Evolutionary conservation across 768 basidiomycete species (phyloP), one percentile per base, ranked within the genome.

Genomic region (Kwoniella botswanensis): DNA sequence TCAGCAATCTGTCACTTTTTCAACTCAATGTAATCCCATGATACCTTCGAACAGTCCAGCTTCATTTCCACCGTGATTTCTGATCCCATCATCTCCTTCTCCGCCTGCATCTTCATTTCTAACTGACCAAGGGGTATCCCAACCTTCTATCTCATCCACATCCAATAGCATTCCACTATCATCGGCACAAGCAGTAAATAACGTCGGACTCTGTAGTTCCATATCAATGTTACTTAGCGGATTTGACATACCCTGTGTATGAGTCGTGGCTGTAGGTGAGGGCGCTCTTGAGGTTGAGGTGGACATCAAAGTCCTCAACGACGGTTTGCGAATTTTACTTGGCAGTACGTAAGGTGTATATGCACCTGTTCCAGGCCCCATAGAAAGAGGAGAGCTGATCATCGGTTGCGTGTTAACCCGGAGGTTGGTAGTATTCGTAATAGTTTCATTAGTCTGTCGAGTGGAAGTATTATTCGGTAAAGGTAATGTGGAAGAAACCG

Each of bases 301-400:
- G 9, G 73, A 70, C 21, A 79, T 77, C 26, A 79, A 57, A 12
- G 78, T 79, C 12, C 70, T 63, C 11, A 79, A 52, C 1, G 69
- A 70, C 5, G 78, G 78, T 66, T 70, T 72, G 12, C 74, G 70
- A 41, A 77, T 74, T n/a, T 73, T 68, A 26, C 61, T 71, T 13
- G 60, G 54, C 2, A 43, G 10, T 54, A 43, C 44, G 13, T 65
- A 42, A 21, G 61, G 61, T 63, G 62, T 21, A 6, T 69, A 72
- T 7, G 76, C 71, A 24, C 72, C 62, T 18, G 67, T 66, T 3
- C 65, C 63, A 21, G 57, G 35, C 6, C 7, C 35, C 35, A 35
- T 35, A 35, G 35, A 6, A 35, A 35, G 4, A 35, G 6, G 35
- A 35, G 35, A 35, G 7, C 7, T 9, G 35, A 35, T 35, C 35